Evolutionary conservation across 2,329 filamentous ascomycete genomes (phyloP).

Genomic region (Fusarium nodosum): DNA sequence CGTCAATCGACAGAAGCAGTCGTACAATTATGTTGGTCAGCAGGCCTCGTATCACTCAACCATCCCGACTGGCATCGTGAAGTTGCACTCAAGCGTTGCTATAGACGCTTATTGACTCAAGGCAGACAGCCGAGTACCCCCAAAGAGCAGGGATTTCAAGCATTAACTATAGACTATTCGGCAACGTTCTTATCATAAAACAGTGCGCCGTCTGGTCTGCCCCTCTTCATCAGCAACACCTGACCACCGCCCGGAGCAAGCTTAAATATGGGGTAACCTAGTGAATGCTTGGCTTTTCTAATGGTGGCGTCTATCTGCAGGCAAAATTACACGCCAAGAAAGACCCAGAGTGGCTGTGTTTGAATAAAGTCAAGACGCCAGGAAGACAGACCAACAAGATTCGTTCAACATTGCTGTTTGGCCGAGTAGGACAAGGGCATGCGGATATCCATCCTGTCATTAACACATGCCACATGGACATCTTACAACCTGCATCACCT

Average conservation of each 20-base stretch:
- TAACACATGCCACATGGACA: constrained; percentile 39
- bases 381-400: constrained; percentile 2
- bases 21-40: not conserved
- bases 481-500: constrained; percentile 33
- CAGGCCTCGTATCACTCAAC: constrained; percentile 2
- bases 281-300: constrained; percentile 41
- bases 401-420: not conserved
- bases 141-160: not conserved
- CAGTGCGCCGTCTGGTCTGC: constrained; percentile 11
- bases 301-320: constrained; percentile 35
- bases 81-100: constrained; percentile 1
- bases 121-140: not conserved
- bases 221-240: constrained; percentile 23
- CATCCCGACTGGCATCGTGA: not conserved
- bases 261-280: constrained; percentile 40
- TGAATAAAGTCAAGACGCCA: constrained; percentile 9
- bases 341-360: constrained; percentile 32
- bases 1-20: not conserved
- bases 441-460: not conserved
- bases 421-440: not conserved
- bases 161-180: not conserved
- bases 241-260: constrained; percentile 38
- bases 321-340: constrained; percentile 29
- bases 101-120: not conserved
- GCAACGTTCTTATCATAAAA: not conserved